Evolutionary conservation across 495 filamentous ascomycete genomes (phyloP), one percentile per base, ranked within the genome.

Genomic region (Glarea lozoyensis): DNA sequence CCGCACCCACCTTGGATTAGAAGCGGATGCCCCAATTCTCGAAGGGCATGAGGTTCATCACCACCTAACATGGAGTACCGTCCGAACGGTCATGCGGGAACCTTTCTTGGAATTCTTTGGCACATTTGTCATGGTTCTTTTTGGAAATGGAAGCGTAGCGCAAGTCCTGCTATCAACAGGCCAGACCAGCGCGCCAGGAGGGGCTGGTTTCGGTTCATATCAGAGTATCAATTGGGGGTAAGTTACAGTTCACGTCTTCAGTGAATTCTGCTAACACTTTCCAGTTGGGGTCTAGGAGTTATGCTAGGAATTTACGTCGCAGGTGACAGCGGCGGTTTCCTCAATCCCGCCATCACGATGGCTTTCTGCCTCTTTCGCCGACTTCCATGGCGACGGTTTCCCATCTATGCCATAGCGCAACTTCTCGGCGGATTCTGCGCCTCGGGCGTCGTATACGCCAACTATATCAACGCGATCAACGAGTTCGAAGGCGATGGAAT

Each of bases 281-380:
- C 12, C 24, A 52, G 52, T 2, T 50, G 51, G 51, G 51, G 67
- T 10, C 42, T 72, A 10, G 79, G 74, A 4, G 74, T 81, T 22
- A 80, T 82, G 78, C 64, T 84, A 1, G 78, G 76, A 12, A 68
- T 81, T 24, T 82, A 82, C 49, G 68, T 70, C 4, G 75, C 72
- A 38, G 74, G 72, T 18, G 62, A 70, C 48, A 72, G 67, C 17
- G 79, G 79, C 24, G 74, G 66, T 4, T 76, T 80, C 54, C 67
- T 84, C 55, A 83, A 84, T 45, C 77, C 79, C 9, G 78, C 75
- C 25, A 65, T 82, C 10, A 81, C 78, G n/a, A 74, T 82, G 38
- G 60, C 69, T 38, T 76, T 70, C 58, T 83, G 79, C 54, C 49
- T 82, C 17, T 78, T 68, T 50, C 75, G 79, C 34, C 65, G 64